These are phyloP conservation scores for Fusarium haematococcum DNA, from an alignment of 2,329 filamentous ascomycete genomes.

Conservation along the genomic window DNA sequence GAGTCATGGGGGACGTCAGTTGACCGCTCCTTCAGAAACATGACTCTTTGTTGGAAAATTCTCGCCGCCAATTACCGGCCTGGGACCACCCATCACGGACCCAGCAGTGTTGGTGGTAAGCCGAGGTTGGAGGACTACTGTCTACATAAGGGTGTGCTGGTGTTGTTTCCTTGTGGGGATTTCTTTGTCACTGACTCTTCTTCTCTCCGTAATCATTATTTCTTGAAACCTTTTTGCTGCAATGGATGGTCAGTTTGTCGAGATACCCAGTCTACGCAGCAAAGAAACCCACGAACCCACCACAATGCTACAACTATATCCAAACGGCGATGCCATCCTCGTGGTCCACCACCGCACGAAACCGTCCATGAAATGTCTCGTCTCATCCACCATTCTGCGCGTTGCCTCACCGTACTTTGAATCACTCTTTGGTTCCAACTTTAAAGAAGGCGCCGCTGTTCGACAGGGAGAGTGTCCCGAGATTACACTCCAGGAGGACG, in stretches of 20 bases:
- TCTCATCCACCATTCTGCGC: background rate
- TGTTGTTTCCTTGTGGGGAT: background rate
- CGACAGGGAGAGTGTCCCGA: conserved; percentile 3
- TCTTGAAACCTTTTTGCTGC: background rate
- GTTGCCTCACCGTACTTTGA: conserved; percentile 5
- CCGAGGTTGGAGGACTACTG: background rate
- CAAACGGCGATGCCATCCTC: conserved; percentile 2
- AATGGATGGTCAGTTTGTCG: background rate
- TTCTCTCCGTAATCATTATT: background rate
- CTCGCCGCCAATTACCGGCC: background rate
- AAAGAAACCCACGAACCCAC: background rate
- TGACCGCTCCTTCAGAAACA: background rate
- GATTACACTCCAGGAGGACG: conserved; percentile 9
- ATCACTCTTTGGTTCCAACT: conserved; percentile 1
- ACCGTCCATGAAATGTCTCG: conserved; percentile 2
- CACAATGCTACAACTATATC: background rate
- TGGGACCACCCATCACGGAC: background rate
- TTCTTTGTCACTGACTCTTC: background rate
- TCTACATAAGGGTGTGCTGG: background rate
- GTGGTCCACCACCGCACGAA: conserved; percentile 1
- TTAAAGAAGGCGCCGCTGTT: conserved; percentile 1
- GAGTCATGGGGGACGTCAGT: conserved; percentile 5
- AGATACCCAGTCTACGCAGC: background rate
- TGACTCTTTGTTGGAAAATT: background rate
- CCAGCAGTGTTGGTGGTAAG: background rate